Evolutionary conservation across 495 filamentous ascomycete genomes (phyloP).

Genomic region (Evernia prunastri): DNA sequence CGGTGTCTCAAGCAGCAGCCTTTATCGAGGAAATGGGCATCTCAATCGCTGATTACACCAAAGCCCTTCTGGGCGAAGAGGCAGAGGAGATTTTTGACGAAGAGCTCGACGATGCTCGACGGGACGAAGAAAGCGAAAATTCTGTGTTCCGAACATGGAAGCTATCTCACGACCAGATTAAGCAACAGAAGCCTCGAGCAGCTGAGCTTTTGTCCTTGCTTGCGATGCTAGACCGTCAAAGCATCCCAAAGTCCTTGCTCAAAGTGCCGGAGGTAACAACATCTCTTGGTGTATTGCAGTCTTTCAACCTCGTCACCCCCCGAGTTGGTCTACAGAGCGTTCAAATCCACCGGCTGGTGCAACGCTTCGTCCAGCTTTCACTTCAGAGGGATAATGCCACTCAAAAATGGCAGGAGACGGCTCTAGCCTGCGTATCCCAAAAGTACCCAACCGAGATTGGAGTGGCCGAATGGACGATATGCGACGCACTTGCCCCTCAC

Average conservation of each 20-base stretch:
- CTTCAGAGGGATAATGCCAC: conserved; percentile 6
- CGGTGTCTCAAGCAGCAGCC: conserved; percentile 43
- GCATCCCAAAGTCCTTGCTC: conserved; percentile 36
- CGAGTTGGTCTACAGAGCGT: conserved; percentile 16
- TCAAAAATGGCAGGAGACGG: conserved; percentile 12
- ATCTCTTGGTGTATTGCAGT: conserved; percentile 31
- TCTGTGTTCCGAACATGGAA: conserved; percentile 41
- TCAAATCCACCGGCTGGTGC: conserved; percentile 33
- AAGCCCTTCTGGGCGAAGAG: conserved; percentile 32
- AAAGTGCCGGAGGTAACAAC: conserved; percentile 24
- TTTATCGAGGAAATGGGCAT: conserved; percentile 40
- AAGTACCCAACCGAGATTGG: conserved; percentile 14
- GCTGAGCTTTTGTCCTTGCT: conserved; percentile 40
- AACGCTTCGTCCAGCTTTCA: conserved; percentile 18
- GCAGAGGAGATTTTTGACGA: conserved; percentile 32
- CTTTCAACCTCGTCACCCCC: conserved; percentile 30
- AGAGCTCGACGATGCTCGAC: conserved; percentile 36
- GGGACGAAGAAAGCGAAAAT: conserved; percentile 35
- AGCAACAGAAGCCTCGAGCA: conserved; percentile 28
- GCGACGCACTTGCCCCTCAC: conserved; percentile 16
- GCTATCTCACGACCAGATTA: conserved; percentile 45
- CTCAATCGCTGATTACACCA: conserved; percentile 29
- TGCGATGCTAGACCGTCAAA: conserved; percentile 37
- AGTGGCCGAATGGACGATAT: conserved; percentile 11
- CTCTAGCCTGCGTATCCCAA: conserved; percentile 8